Base-by-base conservation (phyloP, 2,329 filamentous ascomycete species). In the Diaporthe sp. region DNA sequence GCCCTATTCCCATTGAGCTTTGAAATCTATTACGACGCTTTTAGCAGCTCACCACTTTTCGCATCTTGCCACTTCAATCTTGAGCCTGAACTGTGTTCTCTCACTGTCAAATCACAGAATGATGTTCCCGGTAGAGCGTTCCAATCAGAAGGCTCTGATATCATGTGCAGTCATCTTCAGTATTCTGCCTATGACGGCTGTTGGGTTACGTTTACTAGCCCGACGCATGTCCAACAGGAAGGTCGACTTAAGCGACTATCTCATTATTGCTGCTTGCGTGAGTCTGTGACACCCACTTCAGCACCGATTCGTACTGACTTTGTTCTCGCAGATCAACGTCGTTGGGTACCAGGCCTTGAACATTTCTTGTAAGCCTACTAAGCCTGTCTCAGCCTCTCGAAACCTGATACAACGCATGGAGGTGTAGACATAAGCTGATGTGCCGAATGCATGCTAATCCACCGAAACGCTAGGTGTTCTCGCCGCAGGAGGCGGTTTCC, bases 171-270 rank as follows among this genome's bases (percentile, higher is more conserved):
- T 71, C 19, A 44, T 71, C 9, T 71, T 71, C 31, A 44, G 67
- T 22, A 46, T 71, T 15, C 37, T 57, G 8, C 67, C 62, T 28
- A 71, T 25, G 37, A 74, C 22, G 34, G 62, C 72, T 46, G 67
- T 71, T 22, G 67, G 67, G n/a, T 17, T 89, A 88, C 77, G 51
- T 15, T 28, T 71, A 10, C 31, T 57, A 19, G 67, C 67, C 34
- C 19, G 39, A 22, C 51, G 67, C 22, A 57, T 57, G 22, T 57
- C 67, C 44, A 67, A 67, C 62, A 67, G 62, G 13, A 67, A 67
- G 28, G 9, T 37, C 9, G 62, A 67, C 39, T 22, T 49, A 37
- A 71, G 51, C 28, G 51, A 71, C 39, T 57, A 71, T 31, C 46
- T 71, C 8, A 58, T 71, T n/a, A 71, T 58, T 44, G 51, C 51